phyloP scores from a whole-genome alignment of 495 filamentous ascomycete species.

The Lophium mytilinum region DNA sequence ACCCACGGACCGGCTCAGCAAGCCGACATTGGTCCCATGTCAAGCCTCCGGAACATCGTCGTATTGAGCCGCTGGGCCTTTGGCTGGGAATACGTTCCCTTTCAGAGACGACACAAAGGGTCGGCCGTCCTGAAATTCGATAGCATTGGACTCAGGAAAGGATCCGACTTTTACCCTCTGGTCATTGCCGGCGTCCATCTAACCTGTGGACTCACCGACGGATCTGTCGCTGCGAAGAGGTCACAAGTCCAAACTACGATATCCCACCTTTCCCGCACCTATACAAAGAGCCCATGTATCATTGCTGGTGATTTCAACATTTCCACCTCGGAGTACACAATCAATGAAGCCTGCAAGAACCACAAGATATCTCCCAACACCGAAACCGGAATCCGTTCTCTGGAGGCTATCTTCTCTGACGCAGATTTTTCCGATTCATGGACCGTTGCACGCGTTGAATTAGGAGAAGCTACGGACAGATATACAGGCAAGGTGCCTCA shows the following conservation, averaged over 20 bases:
- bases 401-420: slow-evolving; percentile 34
- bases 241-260: slow-evolving; percentile 40
- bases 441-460: slow-evolving; percentile 29
- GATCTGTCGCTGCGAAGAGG: slow-evolving; percentile 43
- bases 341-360: slow-evolving; percentile 40
- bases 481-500: slow-evolving; percentile 23
- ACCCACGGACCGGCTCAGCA: slow-evolving; percentile 45
- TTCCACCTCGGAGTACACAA: slow-evolving; percentile 42
- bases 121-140: slow-evolving; percentile 39
- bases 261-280: slow-evolving; percentile 32
- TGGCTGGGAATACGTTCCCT: slow-evolving; percentile 41
- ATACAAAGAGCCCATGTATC: slow-evolving; percentile 39
- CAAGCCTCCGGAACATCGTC: slow-evolving; percentile 46
- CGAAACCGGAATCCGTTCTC: slow-evolving; percentile 19
- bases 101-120: slow-evolving; percentile 43
- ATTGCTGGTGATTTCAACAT: slow-evolving; percentile 54
- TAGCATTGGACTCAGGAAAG: slow-evolving; percentile 21
- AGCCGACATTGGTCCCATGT: slow-evolving; percentile 41
- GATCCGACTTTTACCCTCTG: slow-evolving; percentile 22
- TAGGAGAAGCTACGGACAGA: slow-evolving; percentile 8
- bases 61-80: slow-evolving; percentile 45
- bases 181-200: slow-evolving; percentile 48
- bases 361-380: slow-evolving; percentile 38
- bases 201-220: slow-evolving; percentile 45
- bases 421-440: slow-evolving; percentile 39